Conservation (phyloP, 345 rosid species). For the Salix exigua region DNA sequence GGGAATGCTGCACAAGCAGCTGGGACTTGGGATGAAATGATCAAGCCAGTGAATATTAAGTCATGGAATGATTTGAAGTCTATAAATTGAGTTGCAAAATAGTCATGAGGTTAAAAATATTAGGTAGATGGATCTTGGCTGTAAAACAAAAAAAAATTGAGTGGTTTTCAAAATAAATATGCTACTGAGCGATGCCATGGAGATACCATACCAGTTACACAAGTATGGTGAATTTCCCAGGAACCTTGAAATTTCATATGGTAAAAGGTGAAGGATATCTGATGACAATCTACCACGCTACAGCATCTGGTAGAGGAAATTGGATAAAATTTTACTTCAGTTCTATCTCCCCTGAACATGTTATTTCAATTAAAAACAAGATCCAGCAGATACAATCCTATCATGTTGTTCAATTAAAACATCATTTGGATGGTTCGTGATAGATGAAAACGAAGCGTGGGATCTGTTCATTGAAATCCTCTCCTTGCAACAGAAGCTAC, state of each 20-base stretch:
- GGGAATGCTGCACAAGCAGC: background rate
- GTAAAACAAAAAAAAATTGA: no score
- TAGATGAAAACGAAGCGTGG: background rate
- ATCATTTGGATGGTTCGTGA: background rate
- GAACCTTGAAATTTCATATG: background rate
- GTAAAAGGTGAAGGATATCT: background rate
- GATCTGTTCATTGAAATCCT: background rate
- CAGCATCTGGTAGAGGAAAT: background rate
- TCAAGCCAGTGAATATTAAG: no score
- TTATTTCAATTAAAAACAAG: background rate
- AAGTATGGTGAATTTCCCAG: background rate
- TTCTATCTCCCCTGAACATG: background rate
- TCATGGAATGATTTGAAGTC: no score
- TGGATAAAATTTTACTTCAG: background rate
- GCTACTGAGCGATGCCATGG: no score
- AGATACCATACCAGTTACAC: no score
- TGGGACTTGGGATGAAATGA: background rate
- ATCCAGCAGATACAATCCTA: background rate
- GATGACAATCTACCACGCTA: background rate
- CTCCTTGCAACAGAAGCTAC: background rate
- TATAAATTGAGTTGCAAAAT: no score
- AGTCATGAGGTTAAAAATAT: no score
- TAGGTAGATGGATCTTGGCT: no score
- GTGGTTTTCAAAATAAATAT: background rate
- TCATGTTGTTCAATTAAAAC: no score